Base-by-base conservation (phyloP, 495 filamentous ascomycete genomes). In the Thermothielavioides terrestris region DNA sequence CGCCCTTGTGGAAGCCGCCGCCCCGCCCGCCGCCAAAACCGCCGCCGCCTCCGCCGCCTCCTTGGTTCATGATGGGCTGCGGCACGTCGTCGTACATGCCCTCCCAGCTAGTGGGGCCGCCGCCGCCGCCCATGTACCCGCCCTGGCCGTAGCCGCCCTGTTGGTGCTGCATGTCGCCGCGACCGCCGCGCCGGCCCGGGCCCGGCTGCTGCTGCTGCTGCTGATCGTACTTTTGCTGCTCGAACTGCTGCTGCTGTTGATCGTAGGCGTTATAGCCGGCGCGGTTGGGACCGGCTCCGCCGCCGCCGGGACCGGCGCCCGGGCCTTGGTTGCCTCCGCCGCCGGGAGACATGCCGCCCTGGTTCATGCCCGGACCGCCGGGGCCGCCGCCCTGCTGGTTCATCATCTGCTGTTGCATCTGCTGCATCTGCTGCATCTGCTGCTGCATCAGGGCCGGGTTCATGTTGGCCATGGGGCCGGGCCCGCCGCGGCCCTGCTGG, bases 51-150 rank as follows among this genome's bases (percentile, higher is more conserved):
- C 77, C 42, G 18, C 79, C 77, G 20, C 79, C 80, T 43, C 77
- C 47, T 48, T 81, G 74, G 54, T 78, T 77, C 39, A 83, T 78
- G 49, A 83, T 81, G 8, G 89, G 89, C 59, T 90, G 89, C 20
- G 94, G 94, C 1, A 95, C 89, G 63, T 96, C 92, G 63, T 98
- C 92, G 65, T 98, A 98, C 92, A 98, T 98, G 47, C 92, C 92
- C 66, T 98, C 92, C 91, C 92, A 97, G 20, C 84, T 88, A 20
- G 86, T 90, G 21, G 85, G 83, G 4, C 64, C 67, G 46, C 65
- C 66, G 42, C 54, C 59, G 35, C 51, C 65, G 46, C 55, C 57
- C 43, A 49, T 59, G 51, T 48, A 62, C 42, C 61, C 78, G 69
- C 56, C 58, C 39, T 50, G 51, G 39, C 58, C 57, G 49, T 56